Base-by-base conservation (phyloP, 106 monocot species). In the Dendrobium nobile region DNA sequence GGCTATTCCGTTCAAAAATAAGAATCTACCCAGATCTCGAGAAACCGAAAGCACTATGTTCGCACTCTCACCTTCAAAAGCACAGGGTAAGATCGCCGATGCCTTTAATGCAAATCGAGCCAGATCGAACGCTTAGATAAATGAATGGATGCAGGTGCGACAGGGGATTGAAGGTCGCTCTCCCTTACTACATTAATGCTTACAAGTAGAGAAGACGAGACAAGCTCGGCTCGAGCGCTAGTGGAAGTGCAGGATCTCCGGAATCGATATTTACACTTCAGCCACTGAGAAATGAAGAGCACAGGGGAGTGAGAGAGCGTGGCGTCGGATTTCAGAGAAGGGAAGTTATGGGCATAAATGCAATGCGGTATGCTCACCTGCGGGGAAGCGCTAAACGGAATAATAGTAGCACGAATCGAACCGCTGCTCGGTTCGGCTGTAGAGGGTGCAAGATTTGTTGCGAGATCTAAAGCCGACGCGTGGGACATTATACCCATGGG, bases 281-380 rank as follows among this genome's bases (percentile, higher is more conserved):
- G 86, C 88, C 88, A 88, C 86, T 86, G 83, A 51, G 58, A n/a
- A 48, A 64, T 31, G 16, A 13, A n/a, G 16, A 75, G 15, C 24
- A 54, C 45, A 16, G 45, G 41, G 67, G 74, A 75, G 67, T 55
- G 51, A 40, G 77, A 61, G 70, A 33, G 64, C 51, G 33, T 16
- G 68, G 77, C 72, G 79, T 54, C 3, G 7, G 27, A 56, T 47
- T 16, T 24, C 9, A 27, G 40, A 5, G 72, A 28, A 54, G 44
- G 7, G 41, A 54, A 75, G 54, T 54, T 51, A 72, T 54, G 24
- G 77, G 70, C 55, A 81, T 85, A 77, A 80, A 85, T 72, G 70
- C 58, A 0, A 54, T 2, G 64, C 19, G 81, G 81, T 81, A 59
- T 7, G 40, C 54, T 85, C 45, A 81, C 72, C 20, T 72, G 41